phyloP scores from a whole-genome alignment of 2,329 filamentous ascomycete species.

The Cladosporium halotolerans region DNA sequence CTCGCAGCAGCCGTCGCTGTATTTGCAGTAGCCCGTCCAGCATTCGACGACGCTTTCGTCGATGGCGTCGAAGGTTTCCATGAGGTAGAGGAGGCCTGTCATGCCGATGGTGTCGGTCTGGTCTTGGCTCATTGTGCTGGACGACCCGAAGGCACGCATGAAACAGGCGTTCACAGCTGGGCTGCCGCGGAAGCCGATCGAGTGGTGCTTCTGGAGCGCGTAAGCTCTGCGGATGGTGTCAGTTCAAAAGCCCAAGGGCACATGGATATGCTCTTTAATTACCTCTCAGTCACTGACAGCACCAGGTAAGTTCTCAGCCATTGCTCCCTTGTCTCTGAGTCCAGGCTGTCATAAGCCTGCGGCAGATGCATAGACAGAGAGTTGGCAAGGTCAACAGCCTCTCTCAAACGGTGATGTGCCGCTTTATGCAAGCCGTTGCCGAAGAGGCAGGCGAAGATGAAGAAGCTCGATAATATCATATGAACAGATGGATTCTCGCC shows the following conservation, averaged over 20 bases:
- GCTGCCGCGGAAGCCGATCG: slow-evolving; percentile 38
- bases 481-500: slow-evolving; percentile 26
- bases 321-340: slow-evolving; percentile 35
- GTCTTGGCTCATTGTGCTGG: slow-evolving; percentile 36
- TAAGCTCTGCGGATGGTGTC: slow-evolving; percentile 29
- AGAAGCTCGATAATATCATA: slow-evolving; percentile 27
- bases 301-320: slow-evolving; percentile 34
- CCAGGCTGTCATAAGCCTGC: slow-evolving; percentile 32
- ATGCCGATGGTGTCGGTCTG: slow-evolving; percentile 36
- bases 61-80: slow-evolving; percentile 40
- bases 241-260: background rate
- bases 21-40: slow-evolving; percentile 37
- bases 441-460: slow-evolving; percentile 28
- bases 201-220: slow-evolving; percentile 37
- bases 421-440: slow-evolving; percentile 24
- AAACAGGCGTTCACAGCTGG: slow-evolving; percentile 36
- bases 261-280: background rate
- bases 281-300: slow-evolving; percentile 27
- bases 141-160: slow-evolving; percentile 36
- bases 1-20: slow-evolving; percentile 27
- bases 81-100: slow-evolving; percentile 38
- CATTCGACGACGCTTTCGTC: slow-evolving; percentile 40
- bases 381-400: slow-evolving; percentile 35
- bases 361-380: slow-evolving; percentile 37
- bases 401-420: slow-evolving; percentile 23